Percentiles rank a stretch among this genome's conserved stretches.
Conservation (phyloP, 1,284 basidiomycete genomes). For the Omphalotus olearius region DNA sequence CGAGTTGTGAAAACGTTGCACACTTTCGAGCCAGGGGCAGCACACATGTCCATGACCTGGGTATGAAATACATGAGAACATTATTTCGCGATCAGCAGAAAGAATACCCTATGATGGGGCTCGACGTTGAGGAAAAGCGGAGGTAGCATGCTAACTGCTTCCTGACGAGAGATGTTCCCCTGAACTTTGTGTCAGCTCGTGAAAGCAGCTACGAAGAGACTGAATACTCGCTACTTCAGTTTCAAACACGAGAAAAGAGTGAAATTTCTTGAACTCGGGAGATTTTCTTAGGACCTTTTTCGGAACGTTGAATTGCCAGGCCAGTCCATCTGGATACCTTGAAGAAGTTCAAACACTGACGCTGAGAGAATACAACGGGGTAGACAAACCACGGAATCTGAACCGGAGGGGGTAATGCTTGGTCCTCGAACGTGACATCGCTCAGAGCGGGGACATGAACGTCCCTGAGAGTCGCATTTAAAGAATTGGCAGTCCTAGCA, state of each 20-base stretch:
- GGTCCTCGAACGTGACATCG: slow-evolving; percentile 77
- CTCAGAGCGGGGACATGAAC: slow-evolving; percentile 78
- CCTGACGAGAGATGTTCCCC: slow-evolving; percentile 96
- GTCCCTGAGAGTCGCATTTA: slow-evolving; percentile 72
- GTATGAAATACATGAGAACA: slow-evolving; percentile 7
- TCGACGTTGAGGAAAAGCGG: slow-evolving; percentile 94
- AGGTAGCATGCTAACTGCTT: slow-evolving; percentile 98
- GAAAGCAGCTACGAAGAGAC: not conserved
- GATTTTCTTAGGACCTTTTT: slow-evolving; percentile 89
- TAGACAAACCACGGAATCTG: slow-evolving; percentile 75
- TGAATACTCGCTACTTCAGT: slow-evolving; percentile 82
- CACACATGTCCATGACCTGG: slow-evolving; percentile 96
- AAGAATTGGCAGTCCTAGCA: slow-evolving; percentile 62
- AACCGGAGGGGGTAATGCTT: slow-evolving; percentile 73
- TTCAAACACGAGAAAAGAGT: slow-evolving; percentile 96
- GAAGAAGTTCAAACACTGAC: slow-evolving; percentile 9
- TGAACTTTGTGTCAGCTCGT: slow-evolving; percentile 24
- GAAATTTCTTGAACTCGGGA: slow-evolving; percentile 95
- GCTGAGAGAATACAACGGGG: not conserved
- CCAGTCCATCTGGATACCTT: slow-evolving; percentile 92
- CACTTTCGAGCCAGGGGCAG: slow-evolving; percentile 97
- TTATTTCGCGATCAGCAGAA: not conserved
- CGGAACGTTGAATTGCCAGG: slow-evolving; percentile 93
- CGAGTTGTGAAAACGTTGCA: slow-evolving; percentile 8
- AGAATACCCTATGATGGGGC: slow-evolving; percentile 76